Evolutionary conservation across 768 basidiomycete genomes (phyloP).

Genomic region (Amanita pseudoporphyria): DNA sequence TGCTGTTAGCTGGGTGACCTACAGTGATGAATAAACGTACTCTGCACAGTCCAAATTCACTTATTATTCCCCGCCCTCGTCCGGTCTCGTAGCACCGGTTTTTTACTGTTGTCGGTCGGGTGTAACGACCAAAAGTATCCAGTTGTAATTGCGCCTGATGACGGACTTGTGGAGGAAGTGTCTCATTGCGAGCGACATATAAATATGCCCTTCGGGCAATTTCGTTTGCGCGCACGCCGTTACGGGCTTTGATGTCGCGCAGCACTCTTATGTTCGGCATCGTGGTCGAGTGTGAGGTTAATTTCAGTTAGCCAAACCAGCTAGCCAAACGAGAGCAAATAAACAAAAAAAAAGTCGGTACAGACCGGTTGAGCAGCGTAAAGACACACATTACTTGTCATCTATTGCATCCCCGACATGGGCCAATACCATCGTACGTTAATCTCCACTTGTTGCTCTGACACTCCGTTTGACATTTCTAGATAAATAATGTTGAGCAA

Average conservation of each 20-base stretch:
- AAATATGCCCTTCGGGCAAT: conserved; percentile 84
- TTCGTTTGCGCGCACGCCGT: conserved; percentile 66
- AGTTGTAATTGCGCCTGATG: conserved; percentile 92
- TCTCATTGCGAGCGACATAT: conserved; percentile 87
- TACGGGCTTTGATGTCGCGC: conserved; percentile 72
- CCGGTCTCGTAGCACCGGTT: conserved; percentile 85
- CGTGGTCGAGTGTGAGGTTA: neutral
- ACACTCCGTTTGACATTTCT: conserved; percentile 3
- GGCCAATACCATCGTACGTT: conserved; percentile 14
- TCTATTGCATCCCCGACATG: conserved; percentile 14
- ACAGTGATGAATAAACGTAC: conserved; percentile 30
- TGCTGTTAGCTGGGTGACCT: neutral
- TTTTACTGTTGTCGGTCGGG: conserved; percentile 81
- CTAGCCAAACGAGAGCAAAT: conserved; percentile 23
- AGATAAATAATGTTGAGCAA: conserved; percentile 48
- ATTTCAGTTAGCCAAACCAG: too few species aligned
- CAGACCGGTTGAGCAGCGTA: conserved; percentile 19
- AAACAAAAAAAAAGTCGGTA: conserved; percentile 16
- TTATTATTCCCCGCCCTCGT: conserved; percentile 78
- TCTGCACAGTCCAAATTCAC: conserved; percentile 80
- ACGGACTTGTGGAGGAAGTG: conserved; percentile 79
- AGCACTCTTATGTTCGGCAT: conserved; percentile 40
- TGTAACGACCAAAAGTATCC: conserved; percentile 76
- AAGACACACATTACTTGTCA: neutral
- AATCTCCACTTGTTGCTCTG: neutral